Conservation (phyloP, 108 stramenopile species). For the Nannochloropsis oceanica region DNA sequence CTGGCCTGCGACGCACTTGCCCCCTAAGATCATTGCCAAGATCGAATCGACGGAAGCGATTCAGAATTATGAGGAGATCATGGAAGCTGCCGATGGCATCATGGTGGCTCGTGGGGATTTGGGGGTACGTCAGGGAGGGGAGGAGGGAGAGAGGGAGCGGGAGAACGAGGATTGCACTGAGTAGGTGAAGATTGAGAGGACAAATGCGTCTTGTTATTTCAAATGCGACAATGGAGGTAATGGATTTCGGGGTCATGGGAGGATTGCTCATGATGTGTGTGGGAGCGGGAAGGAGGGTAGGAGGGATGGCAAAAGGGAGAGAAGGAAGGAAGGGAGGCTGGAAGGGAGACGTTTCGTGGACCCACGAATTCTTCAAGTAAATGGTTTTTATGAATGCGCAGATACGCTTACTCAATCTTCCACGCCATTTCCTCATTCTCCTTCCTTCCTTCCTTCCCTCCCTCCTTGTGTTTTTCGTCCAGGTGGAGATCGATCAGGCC, state of each 20-base stretch:
- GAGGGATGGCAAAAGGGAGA: not conserved
- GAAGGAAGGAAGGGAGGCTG: not conserved
- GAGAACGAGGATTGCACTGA: not conserved
- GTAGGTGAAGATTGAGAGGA: not conserved
- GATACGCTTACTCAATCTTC: too few species aligned
- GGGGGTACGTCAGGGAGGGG: not conserved
- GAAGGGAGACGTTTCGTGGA: not conserved
- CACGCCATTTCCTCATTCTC: not conserved
- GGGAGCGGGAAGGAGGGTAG: not conserved
- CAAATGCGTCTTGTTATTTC: too few species aligned
- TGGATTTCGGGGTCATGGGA: too few species aligned
- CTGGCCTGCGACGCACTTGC: constrained; percentile 39
- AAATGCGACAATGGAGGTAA: too few species aligned
- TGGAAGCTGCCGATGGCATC: constrained; percentile 4
- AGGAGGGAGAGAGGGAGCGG: not conserved
- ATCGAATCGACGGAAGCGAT: constrained; percentile 60
- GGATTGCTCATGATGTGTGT: too few species aligned
- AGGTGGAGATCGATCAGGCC: constrained; percentile 1
- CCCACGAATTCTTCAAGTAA: too few species aligned
- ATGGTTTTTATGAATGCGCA: too few species aligned
- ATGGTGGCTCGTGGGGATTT: constrained; percentile 25
- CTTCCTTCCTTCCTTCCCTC: not conserved
- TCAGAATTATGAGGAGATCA: constrained; percentile 6
- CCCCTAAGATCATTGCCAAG: constrained; percentile 66
- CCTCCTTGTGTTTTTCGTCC: not conserved